Base-by-base conservation (phyloP, 257 asterid genomes). In the Striga asiatica region DNA sequence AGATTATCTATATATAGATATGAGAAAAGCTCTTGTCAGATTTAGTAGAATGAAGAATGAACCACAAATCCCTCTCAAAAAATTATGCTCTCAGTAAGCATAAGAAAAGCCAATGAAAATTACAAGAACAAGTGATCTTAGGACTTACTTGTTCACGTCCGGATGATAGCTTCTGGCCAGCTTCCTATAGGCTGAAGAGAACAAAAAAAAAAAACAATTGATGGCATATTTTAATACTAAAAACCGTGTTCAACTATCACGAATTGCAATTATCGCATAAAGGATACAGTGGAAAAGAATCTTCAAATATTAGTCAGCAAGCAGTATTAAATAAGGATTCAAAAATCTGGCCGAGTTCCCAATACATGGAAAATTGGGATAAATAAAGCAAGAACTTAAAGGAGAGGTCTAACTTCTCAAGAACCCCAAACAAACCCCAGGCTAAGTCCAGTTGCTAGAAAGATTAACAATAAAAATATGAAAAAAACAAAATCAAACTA, bases 131-230 rank as follows among this genome's bases (percentile, higher is more conserved):
- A 55, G 58, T 42, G 60, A 43, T 25, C 14, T 16, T 1, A 35
- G 10, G 39, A 63, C 95, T 80, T 70, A 82, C 99, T 82, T 92
- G 84, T 82, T 88, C 64, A 92, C 99, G 66, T 92, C 99, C 11
- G 99, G 99, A 76, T 92, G 99, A 72, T 74, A 79, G 68, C 71
- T 84, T 76, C 99, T 73, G 28, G 99, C 99, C 45, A 92, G 95
- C 79, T 92, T 88, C 61, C 99, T 81, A 64, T 92, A 92, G 29
- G 95, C 99, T 92, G 92, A 70, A 72, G 58, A 64, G n/a, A n/a
- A n/a, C n/a, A n/a, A n/a, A n/a, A n/a, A n/a, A n/a, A n/a, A n/a
- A n/a, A 63, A 54, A 31, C 1, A 8, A 41, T 17, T 14, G 8
- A 22, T 35, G 23, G 43, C 45, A 27, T 25, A 60, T 58, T 51